Percentiles rank a stretch among this genome's conserved stretches.
phyloP scores from a whole-genome alignment of 2,329 filamentous ascomycete genomes.

The Colletotrichum cordylinicola region DNA sequence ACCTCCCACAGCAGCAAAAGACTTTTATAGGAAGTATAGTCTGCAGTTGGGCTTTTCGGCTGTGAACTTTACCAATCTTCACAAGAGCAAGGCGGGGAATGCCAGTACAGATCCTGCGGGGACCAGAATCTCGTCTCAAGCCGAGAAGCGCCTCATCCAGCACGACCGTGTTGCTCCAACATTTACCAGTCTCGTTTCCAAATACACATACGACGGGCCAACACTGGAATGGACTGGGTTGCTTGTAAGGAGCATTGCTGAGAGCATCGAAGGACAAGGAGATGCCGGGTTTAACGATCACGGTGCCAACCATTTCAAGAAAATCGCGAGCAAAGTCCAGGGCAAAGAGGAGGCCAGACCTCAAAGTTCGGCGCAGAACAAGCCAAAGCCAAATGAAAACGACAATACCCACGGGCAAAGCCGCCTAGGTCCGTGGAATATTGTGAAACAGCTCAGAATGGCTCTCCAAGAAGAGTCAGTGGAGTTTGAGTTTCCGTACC shows the following conservation, averaged over 20 bases:
- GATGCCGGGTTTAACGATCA: background rate
- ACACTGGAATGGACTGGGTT: background rate
- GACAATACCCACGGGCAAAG: background rate
- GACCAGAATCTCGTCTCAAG: background rate
- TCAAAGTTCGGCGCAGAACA: no score
- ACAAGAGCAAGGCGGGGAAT: background rate
- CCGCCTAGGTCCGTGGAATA: background rate
- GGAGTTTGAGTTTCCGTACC: background rate
- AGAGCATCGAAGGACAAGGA: background rate
- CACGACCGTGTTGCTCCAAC: background rate
- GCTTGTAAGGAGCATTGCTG: background rate
- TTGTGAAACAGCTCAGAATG: background rate
- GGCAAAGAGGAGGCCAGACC: background rate
- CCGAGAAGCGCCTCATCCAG: background rate
- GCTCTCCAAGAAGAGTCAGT: background rate
- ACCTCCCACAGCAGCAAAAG: background rate
- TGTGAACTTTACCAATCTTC: background rate
- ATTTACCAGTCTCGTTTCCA: background rate
- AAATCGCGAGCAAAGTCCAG: background rate
- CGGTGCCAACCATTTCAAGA: background rate
- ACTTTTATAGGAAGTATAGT: background rate
- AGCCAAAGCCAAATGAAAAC: background rate
- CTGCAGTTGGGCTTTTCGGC: background rate
- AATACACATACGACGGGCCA: background rate
- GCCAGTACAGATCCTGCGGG: background rate